Evolutionary conservation across 306 rosid species (phyloP).

Genomic region (Astragalus membranaceus): DNA sequence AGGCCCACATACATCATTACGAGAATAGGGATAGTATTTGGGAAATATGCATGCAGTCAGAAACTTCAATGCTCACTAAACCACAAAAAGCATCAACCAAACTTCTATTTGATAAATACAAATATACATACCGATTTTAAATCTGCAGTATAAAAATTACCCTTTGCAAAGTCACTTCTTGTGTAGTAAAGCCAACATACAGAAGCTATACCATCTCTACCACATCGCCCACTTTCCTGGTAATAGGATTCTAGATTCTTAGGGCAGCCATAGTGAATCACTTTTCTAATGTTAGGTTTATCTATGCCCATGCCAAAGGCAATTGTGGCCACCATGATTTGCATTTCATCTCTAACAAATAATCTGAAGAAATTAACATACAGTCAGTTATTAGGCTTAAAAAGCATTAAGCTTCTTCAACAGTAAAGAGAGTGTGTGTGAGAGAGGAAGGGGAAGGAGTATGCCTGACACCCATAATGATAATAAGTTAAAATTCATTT

Average conservation of each 20-base stretch:
- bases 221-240: conserved; percentile 95
- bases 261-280: conserved; percentile 93
- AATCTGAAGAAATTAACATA: conserved; percentile 41
- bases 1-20: conserved; percentile 10
- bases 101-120: not conserved
- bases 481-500: conserved; percentile 7
- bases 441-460: not conserved
- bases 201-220: conserved; percentile 90
- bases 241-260: conserved; percentile 83
- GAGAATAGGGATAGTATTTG: not conserved
- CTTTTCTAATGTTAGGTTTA: conserved; percentile 86
- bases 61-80: conserved; percentile 18
- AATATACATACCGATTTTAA: conserved; percentile 43
- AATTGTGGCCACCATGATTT: conserved; percentile 86
- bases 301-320: conserved; percentile 99
- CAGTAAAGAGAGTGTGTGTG: not conserved
- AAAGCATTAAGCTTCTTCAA: conserved; percentile 15
- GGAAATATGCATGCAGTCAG: conserved; percentile 19
- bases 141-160: conserved; percentile 58
- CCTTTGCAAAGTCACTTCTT: conserved; percentile 70
- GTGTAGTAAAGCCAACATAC: conserved; percentile 92
- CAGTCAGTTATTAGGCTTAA: conserved; percentile 5
- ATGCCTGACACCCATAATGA: conserved; percentile 11
- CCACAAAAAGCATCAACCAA: conserved; percentile 1
- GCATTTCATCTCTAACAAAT: conserved; percentile 73